phyloP scores from a whole-genome alignment of 2,329 filamentous ascomycete species.

The Penicillium sclerotigenum region DNA sequence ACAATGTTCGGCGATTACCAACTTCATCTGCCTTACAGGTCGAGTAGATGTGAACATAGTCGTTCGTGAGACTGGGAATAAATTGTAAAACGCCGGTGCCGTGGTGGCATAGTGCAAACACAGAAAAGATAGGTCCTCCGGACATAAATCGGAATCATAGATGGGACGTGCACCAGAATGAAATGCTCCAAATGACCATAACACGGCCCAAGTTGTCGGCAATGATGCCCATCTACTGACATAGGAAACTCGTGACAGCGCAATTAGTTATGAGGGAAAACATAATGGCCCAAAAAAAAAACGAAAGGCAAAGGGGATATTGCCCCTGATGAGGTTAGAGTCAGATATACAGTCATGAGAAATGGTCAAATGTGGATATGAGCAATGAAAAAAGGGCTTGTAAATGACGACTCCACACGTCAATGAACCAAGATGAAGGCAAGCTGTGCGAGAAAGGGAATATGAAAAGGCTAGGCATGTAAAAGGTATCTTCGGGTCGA shows the following conservation, averaged over 20 bases:
- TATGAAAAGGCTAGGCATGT: slow-evolving; percentile 25
- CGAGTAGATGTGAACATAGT: slow-evolving; percentile 11
- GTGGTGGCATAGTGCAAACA: slow-evolving; percentile 24
- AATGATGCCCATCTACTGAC: slow-evolving; percentile 30
- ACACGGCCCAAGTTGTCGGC: slow-evolving; percentile 15
- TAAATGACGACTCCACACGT: slow-evolving; percentile 5
- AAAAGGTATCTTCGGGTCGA: slow-evolving; percentile 40
- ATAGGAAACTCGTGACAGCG: slow-evolving; percentile 35
- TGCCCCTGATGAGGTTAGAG: slow-evolving; percentile 11
- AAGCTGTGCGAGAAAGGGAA: slow-evolving; percentile 11
- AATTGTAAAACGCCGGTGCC: slow-evolving; percentile 25
- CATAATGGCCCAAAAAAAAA: slow-evolving; percentile 10
- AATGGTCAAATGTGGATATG: slow-evolving; percentile 9
- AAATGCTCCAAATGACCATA: slow-evolving; percentile 21
- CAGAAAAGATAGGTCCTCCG: slow-evolving; percentile 17
- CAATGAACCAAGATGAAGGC: slow-evolving; percentile 6
- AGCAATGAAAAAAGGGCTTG: slow-evolving; percentile 8
- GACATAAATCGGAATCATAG: slow-evolving; percentile 20
- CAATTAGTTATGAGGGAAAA: slow-evolving; percentile 23
- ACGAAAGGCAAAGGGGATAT: slow-evolving; percentile 7
- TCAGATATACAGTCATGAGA: slow-evolving; percentile 27
- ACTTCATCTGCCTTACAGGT: not conserved
- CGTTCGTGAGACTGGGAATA: slow-evolving; percentile 19
- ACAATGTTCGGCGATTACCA: not conserved
- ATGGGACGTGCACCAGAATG: slow-evolving; percentile 17